Conservation (phyloP, 1,139 yeast species). For the Candida sanyaensis region DNA sequence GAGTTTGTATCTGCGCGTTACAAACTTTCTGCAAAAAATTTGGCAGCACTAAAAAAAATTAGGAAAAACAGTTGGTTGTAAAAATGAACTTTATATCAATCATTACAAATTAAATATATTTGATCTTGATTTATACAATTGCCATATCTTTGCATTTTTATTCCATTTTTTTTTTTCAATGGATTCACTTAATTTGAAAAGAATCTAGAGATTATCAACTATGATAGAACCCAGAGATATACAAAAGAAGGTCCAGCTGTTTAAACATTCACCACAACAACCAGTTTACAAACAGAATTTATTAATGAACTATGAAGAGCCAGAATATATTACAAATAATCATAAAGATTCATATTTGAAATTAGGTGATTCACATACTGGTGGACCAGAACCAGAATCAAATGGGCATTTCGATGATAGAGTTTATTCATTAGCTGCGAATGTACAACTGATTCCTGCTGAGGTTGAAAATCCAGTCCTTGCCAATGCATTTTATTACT, state of each 20-base stretch:
- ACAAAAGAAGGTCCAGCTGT: slow-evolving; percentile 1
- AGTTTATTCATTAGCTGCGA: slow-evolving; percentile 4
- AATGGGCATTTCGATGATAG: not conserved
- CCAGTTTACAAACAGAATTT: slow-evolving; percentile 6
- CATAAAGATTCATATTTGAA: slow-evolving; percentile 13
- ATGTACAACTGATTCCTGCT: slow-evolving; percentile 1
- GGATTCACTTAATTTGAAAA: not conserved
- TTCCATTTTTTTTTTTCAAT: not conserved
- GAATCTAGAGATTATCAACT: not conserved
- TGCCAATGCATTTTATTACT: slow-evolving; percentile 31
- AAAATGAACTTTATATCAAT: not conserved
- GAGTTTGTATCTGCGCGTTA: not conserved
- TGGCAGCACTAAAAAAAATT: not conserved
- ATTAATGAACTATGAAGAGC: slow-evolving; percentile 8
- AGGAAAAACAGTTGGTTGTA: slow-evolving; percentile 4
- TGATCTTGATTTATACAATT: not conserved
- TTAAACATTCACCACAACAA: slow-evolving; percentile 3
- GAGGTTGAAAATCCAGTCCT: slow-evolving; percentile 15
- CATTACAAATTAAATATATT: slow-evolving; percentile 2
- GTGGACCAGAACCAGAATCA: not conserved
- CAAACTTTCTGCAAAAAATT: not conserved
- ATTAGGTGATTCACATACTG: slow-evolving; percentile 7
- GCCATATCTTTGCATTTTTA: not conserved
- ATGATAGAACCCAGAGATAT: slow-evolving; percentile 5
- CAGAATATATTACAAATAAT: slow-evolving; percentile 11